Evolutionary conservation across 2,329 filamentous ascomycete genomes (phyloP), one percentile per base, ranked within the genome.

Genomic region (Monosporascus sp.): DNA sequence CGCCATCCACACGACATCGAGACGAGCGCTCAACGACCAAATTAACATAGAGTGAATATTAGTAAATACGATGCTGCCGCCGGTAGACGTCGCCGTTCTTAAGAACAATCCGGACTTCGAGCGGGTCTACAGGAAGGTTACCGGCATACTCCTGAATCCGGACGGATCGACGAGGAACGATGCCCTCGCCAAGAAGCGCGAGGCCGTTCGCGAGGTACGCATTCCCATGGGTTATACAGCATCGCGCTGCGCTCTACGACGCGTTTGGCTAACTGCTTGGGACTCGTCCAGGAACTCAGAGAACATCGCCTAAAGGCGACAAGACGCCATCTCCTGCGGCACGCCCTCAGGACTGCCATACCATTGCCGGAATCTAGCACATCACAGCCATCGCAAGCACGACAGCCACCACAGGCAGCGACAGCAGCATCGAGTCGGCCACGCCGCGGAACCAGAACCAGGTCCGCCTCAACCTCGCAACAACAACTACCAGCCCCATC

Each of bases 61-160:
- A 31, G 27, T 31, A 5, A 11, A 6, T 51, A 65, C 18, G 2
- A 84, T 85, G 81, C 67, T 85, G 2, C 83, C 83, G 0, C 81
- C 81, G 0, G 67, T 85, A 8, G 82, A 85, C 20, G 72, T 78
- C 8, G 59, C 73, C 0, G 70, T 85, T 18, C 65, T 86, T 1
- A 66, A 75, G 50, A 74, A 72, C 53, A 85, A 86, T 57, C 82
- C 82, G 0, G 74, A 80, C 22, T 86, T 86, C 60, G 78, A 79
- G n/a, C 71, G 73, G 36, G 73, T 86, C 5, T 82, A 85, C 66
- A 72, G 69, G 17, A 79, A 73, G 14, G 70, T 86, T 46, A 80
- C 77, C 6, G 77, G 73, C 1, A 72, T 72, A 2, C 65, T 84
- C 25, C 73, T 86, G 5, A 81, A 83, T 57, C 67, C 76, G 0